A percentile compares a stretch with the other conserved stretches of the same genome.
Conservation (phyloP, 2,329 filamentous ascomycete genomes). For the Cytospora chrysosperma region DNA sequence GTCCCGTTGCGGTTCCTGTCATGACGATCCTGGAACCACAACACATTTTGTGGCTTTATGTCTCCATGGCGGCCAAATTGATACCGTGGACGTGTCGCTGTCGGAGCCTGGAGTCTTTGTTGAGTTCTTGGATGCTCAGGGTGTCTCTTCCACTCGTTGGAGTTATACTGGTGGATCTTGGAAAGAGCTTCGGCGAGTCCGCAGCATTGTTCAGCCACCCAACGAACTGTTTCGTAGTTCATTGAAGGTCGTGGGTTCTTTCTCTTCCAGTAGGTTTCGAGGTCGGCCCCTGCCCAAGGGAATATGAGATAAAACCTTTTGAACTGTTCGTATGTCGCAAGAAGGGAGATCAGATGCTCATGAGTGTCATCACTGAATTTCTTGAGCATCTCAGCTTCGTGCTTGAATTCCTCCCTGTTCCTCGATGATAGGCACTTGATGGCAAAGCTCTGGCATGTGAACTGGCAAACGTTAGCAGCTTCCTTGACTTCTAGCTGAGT, state of each 20-base stretch:
- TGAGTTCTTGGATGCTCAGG: background rate
- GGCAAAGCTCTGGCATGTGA: slow-evolving; percentile 10
- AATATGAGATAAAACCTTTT: slow-evolving; percentile 25
- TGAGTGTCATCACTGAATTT: slow-evolving; percentile 23
- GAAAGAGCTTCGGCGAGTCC: slow-evolving; percentile 23
- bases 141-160: background rate
- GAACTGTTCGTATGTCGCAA: slow-evolving; percentile 24
- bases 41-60: slow-evolving; percentile 14
- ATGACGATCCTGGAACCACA: background rate
- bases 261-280: slow-evolving; percentile 19
- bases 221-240: background rate
- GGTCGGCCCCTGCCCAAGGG: slow-evolving; percentile 24
- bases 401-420: slow-evolving; percentile 9
- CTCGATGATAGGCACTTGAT: slow-evolving; percentile 20
- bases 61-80: slow-evolving; percentile 15
- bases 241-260: background rate
- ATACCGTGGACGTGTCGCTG: background rate
- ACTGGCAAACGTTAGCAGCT: background rate
- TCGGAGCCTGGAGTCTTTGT: background rate
- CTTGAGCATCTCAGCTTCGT: slow-evolving; percentile 27
- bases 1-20: background rate
- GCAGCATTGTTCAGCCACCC: slow-evolving; percentile 24
- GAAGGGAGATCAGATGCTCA: slow-evolving; percentile 25
- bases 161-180: slow-evolving; percentile 21
- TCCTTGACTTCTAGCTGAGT: background rate